Evolutionary conservation across 805 yeast genomes (phyloP).

Genomic region (Pichia gijzeniarum): DNA sequence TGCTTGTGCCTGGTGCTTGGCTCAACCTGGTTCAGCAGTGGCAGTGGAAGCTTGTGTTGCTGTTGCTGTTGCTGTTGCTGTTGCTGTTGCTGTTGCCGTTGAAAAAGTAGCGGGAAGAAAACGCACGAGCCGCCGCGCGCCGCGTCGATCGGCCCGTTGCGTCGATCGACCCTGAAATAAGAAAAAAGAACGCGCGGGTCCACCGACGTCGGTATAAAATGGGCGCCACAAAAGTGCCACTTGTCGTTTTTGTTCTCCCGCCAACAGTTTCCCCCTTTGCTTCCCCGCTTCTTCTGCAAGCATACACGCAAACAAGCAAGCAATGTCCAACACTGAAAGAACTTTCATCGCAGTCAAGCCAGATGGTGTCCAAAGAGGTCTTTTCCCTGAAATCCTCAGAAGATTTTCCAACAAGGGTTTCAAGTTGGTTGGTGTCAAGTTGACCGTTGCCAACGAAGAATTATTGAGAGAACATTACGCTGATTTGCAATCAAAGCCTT

Average conservation of each 20-base stretch:
- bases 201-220: no score
- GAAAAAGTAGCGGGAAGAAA: no score
- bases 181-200: no score
- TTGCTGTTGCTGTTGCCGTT: no score
- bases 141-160: no score
- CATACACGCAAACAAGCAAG: slow-evolving; percentile 2
- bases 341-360: slow-evolving; percentile 94
- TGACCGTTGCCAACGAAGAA: slow-evolving; percentile 79
- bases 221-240: no score
- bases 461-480: slow-evolving; percentile 90
- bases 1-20: no score
- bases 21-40: no score
- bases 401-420: slow-evolving; percentile 97
- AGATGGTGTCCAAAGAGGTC: slow-evolving; percentile 99
- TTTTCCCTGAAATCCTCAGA: slow-evolving; percentile 79
- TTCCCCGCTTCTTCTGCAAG: not conserved
- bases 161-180: no score
- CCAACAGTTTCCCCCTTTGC: no score
- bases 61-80: not conserved
- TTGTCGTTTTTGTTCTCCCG: not conserved
- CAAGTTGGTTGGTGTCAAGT: slow-evolving; percentile 95
- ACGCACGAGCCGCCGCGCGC: no score
- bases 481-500: slow-evolving; percentile 93
- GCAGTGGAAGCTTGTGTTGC: no score
- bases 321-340: slow-evolving; percentile 67